Evolutionary conservation across 179 eudicot genomes (phyloP), one percentile per base, ranked within the genome.

Genomic region (Sideroxylon spinosum): DNA sequence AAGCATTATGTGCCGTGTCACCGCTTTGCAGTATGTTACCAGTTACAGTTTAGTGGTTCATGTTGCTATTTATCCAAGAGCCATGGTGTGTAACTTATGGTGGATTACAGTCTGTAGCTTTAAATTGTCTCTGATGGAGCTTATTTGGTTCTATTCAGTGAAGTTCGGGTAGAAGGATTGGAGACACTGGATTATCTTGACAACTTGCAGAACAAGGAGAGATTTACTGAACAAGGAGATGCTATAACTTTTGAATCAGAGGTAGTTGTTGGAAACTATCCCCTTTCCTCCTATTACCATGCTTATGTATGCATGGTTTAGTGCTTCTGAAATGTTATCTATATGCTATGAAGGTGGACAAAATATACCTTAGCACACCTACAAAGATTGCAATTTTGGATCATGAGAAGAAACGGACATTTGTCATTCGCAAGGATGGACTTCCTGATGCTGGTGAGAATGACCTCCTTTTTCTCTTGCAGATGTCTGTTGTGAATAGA

Each of bases 221-320:
- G 94, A 44, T 92, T 87, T 82, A 95, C 99, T 72, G 98, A 95
- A 78, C 99, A 95, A 88, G 98, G 98, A 78, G 98, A 95, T 84
- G 98, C 98, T 44, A 88, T 95, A 79, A 92, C 96, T 73, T 95
- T 95, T 76, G 97, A 95, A 87, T 90, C 95, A 76, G 98, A 93
- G 84, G 99, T 94, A 83, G 85, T 91, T 79, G 52, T 13, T 44
- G 32, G 29, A 61, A 75, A 60, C 76, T 65, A 65, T n/a, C 76
- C 25, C 53, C 6, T 78, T 10, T 53, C 56, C 64, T 53, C 17
- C 9, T 32, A 7, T 60, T 7, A 25, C 78, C n/a, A 59, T 71
- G 80, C 67, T 79, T 37, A 44, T 76, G 44, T 56, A 71, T 60
- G 68, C 22, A 37, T 68, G 57, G 32, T 78, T 77, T 80, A 25